phyloP scores from a whole-genome alignment of 2,329 filamentous ascomycete genomes.

The Epichloe uncinata region DNA sequence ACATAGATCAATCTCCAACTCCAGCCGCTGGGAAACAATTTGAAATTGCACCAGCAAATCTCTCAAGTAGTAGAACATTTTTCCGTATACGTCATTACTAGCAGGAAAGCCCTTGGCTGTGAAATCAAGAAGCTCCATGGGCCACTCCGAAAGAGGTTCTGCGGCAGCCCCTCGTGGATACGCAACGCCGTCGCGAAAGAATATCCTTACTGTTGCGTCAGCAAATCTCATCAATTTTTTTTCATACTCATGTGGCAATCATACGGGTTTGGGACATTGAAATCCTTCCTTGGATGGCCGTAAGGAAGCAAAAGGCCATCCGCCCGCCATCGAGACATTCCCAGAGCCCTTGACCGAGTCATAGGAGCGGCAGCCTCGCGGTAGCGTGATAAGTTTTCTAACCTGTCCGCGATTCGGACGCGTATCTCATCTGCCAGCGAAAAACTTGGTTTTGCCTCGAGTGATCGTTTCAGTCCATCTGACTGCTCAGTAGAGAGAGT shows the following conservation, averaged over 20 bases:
- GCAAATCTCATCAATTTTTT: background rate
- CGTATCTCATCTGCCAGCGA: background rate
- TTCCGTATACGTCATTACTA: constrained; percentile 15
- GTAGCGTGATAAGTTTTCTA: background rate
- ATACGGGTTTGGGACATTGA: constrained; percentile 12
- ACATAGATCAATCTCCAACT: background rate
- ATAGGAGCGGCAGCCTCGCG: constrained; percentile 5
- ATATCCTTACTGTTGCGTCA: background rate
- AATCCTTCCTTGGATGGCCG: constrained; percentile 9
- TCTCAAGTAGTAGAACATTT: constrained; percentile 16
- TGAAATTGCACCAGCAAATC: constrained; percentile 12
- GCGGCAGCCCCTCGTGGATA: constrained; percentile 5
- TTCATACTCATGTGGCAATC: background rate
- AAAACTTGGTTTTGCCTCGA: background rate
- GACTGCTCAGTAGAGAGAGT: background rate
- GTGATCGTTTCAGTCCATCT: fast-evolving
- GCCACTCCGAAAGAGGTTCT: constrained; percentile 17
- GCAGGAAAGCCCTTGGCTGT: constrained; percentile 4
- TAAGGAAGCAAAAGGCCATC: constrained; percentile 14
- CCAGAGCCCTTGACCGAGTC: constrained; percentile 8
- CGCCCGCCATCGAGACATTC: constrained; percentile 9
- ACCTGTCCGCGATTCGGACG: background rate
- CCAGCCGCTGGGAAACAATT: background rate
- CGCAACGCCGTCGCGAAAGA: background rate
- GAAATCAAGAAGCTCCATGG: constrained; percentile 14